Evolutionary conservation across 2,329 filamentous ascomycete genomes (phyloP), one percentile per base, ranked within the genome.

Genomic region (Monosporascus sp.): DNA sequence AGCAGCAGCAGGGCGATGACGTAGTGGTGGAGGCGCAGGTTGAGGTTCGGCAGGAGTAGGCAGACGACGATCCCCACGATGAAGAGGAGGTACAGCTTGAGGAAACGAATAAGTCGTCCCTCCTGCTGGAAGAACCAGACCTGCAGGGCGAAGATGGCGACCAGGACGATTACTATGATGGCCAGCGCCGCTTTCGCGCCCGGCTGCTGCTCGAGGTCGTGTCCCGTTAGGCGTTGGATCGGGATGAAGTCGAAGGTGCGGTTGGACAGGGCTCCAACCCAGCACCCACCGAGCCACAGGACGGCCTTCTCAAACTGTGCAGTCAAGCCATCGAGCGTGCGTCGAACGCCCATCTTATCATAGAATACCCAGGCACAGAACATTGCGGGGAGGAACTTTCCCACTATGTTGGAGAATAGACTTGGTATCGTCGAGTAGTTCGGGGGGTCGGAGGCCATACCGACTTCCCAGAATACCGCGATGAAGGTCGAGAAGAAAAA

Each of bases 231-330:
- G 2, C 94, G 86, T 69, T 91, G 84, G 59, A 99, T 94, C 0
- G 94, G 94, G 56, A 99, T 97, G 72, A 89, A 88, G 62, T 90
- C 88, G 64, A 99, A 90, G 0, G 94, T 97, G 71, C 97, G 95
- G 71, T 97, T 97, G 65, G 93, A 93, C 60, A 99, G 73, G 1
- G 90, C 86, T 17, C 92, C 94, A 39, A 97, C 83, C 88, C 95
- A 99, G 65, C 88, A 91, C 7, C 85, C 86, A 1, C 92, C 92
- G 1, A 99, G 77, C 88, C 91, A 97, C 27, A 97, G 77, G 3
- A 97, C 71, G 0, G 90, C 89, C 76, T 96, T 97, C 65, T 96
- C 93, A 44, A 96, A 63, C 66, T 96, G 93, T 0, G 92, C 90
- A 0, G 83, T 86, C 2, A 97, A 78, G 1, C 84, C 86, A 1